Percentiles rank a stretch among this genome's conserved stretches.
phyloP scores from a whole-genome alignment of 75 land plant genomes.

The Selaginella tamariscina region DNA sequence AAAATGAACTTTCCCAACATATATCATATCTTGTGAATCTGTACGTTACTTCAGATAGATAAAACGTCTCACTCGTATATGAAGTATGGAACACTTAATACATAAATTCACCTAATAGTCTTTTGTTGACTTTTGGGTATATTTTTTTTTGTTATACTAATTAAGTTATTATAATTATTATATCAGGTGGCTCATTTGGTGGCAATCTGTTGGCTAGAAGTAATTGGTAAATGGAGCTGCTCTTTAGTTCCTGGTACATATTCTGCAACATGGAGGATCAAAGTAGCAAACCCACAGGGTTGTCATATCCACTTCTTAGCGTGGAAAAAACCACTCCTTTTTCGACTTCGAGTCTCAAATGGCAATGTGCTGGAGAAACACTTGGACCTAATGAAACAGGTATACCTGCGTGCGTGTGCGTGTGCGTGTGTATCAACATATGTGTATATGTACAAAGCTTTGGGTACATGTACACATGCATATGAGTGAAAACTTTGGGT shows the following conservation, averaged over 20 bases:
- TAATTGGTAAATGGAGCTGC: slow-evolving; percentile 45
- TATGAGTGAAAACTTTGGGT: too few species aligned
- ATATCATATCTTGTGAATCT: too few species aligned
- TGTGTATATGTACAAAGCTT: too few species aligned
- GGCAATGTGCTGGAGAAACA: slow-evolving; percentile 40
- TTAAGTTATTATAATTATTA: too few species aligned
- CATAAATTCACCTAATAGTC: neutral
- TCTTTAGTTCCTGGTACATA: slow-evolving; percentile 54
- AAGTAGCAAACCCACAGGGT: slow-evolving; percentile 21
- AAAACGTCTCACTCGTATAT: too few species aligned
- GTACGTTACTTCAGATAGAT: too few species aligned
- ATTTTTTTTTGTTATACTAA: too few species aligned
- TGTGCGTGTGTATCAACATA: too few species aligned
- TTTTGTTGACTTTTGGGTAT: too few species aligned
- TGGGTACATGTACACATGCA: too few species aligned
- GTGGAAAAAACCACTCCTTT: slow-evolving; percentile 54
- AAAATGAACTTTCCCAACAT: too few species aligned
- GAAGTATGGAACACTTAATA: neutral
- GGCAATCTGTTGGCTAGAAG: slow-evolving; percentile 83
- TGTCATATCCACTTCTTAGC: slow-evolving; percentile 52
- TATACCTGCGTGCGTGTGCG: too few species aligned
- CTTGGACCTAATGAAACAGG: slow-evolving; percentile 19
- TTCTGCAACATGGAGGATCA: slow-evolving; percentile 48
- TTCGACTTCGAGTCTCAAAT: slow-evolving; percentile 49
- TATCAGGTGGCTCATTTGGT: slow-evolving; percentile 66